Evolutionary conservation across 2,329 filamentous ascomycete genomes (phyloP).

Genomic region (Colletotrichum tamarilloi): DNA sequence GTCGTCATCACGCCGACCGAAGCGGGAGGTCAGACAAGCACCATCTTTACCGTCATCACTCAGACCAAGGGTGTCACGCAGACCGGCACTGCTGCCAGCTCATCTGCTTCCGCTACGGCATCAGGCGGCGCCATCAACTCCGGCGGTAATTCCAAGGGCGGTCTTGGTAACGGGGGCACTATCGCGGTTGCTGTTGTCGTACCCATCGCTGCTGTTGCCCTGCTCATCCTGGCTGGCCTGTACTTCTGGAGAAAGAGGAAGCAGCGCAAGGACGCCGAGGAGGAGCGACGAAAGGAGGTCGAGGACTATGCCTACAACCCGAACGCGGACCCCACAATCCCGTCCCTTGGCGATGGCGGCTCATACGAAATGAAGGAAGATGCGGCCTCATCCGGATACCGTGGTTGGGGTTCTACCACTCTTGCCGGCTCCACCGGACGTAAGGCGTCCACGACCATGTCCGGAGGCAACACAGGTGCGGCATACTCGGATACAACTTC

Average conservation of each 20-base stretch:
- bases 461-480: conserved; percentile 73
- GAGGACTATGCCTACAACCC: conserved; percentile 98
- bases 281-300: conserved; percentile 92
- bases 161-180: conserved; percentile 72
- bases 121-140: conserved; percentile 42
- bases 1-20: conserved; percentile 26
- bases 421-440: conserved; percentile 75
- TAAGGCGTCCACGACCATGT: conserved; percentile 91
- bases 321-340: conserved; percentile 90
- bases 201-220: conserved; percentile 87
- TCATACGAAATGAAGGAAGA: conserved; percentile 84
- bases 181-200: conserved; percentile 96
- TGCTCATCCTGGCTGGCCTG: conserved; percentile 80
- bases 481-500: conserved; percentile 81
- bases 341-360: conserved; percentile 61
- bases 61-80: conserved; percentile 22
- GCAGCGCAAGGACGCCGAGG: conserved; percentile 84
- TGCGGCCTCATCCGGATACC: conserved; percentile 77
- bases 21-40: conserved; percentile 37
- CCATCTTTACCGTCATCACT: conserved; percentile 40
- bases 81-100: conserved; percentile 29
- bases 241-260: conserved; percentile 93
- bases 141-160: conserved; percentile 47
- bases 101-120: conserved; percentile 44
- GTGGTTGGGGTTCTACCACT: conserved; percentile 91